A percentile compares a stretch with the other conserved stretches of the same genome.
Evolutionary conservation across 306 rosid species (phyloP).

Genomic region (Cucurbita argyrosperma): DNA sequence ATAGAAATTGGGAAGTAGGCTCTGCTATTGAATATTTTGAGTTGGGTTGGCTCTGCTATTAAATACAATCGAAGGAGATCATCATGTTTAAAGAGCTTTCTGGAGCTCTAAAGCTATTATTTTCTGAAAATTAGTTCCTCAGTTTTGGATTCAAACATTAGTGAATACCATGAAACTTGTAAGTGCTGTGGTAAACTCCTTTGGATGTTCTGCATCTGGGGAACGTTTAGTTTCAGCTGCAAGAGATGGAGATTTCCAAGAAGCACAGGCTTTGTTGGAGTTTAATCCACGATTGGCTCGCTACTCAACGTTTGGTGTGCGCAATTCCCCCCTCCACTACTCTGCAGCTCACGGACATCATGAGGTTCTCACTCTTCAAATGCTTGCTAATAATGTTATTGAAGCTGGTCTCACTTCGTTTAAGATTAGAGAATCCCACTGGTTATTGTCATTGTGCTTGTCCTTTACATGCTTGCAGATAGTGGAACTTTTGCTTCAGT

Average conservation of each 20-base stretch:
- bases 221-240: conserved; percentile 96
- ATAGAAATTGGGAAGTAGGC: background rate
- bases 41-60: background rate
- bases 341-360: conserved; percentile 99
- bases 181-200: conserved; percentile 73
- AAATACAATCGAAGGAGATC: background rate
- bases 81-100: background rate
- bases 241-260: conserved; percentile 95
- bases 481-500: conserved; percentile 71
- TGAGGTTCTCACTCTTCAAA: conserved; percentile 44
- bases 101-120: background rate
- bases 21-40: background rate
- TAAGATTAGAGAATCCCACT: background rate
- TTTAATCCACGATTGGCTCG: conserved; percentile 87
- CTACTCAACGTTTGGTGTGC: conserved; percentile 88
- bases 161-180: conserved; percentile 38
- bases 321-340: conserved; percentile 91
- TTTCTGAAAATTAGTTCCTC: background rate
- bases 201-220: conserved; percentile 99
- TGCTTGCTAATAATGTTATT: conserved; percentile 11
- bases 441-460: background rate
- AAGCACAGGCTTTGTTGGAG: conserved; percentile 85
- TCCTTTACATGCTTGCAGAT: conserved; percentile 34
- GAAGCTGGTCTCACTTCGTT: background rate
- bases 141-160: background rate